Conservation (phyloP, 305 asterid species). For the Lippia alba region DNA sequence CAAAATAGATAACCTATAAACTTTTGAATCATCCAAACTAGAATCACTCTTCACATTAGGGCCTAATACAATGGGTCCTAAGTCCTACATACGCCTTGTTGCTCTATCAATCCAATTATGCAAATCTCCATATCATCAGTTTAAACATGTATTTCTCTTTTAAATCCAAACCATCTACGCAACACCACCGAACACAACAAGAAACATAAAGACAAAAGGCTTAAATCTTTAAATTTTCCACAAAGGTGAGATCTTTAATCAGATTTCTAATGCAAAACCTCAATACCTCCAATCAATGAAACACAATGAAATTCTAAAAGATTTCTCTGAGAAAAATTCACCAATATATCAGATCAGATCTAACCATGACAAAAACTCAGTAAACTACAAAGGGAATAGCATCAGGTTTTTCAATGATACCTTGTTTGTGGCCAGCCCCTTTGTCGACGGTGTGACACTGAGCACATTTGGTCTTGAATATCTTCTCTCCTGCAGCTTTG, state of each 20-base stretch:
- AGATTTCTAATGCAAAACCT: conserved; percentile 26
- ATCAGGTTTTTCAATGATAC: conserved; percentile 30
- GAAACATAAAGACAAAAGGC: neutral
- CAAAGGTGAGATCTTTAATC: conserved; percentile 10
- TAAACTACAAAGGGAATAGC: neutral
- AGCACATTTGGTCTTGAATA: conserved; percentile 83
- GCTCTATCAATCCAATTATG: neutral
- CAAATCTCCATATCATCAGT: neutral
- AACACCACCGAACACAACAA: neutral
- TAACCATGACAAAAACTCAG: conserved; percentile 1
- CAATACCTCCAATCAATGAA: conserved; percentile 21
- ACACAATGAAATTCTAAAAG: neutral
- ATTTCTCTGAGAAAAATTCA: neutral
- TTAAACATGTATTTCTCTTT: neutral
- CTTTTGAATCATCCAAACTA: conserved; percentile 12
- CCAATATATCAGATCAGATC: conserved; percentile 45
- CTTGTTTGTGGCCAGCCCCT: conserved; percentile 91
- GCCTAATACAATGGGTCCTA: neutral
- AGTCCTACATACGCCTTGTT: too few species aligned
- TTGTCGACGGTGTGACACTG: conserved; percentile 88
- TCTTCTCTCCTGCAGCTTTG: conserved; percentile 64
- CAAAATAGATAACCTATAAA: neutral
- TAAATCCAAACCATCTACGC: conserved; percentile 17
- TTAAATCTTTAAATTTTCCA: neutral
- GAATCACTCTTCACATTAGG: neutral